These are phyloP conservation scores for Spatholobus suberectus DNA, from an alignment of 306 rosid species.

Conservation along the genomic window DNA sequence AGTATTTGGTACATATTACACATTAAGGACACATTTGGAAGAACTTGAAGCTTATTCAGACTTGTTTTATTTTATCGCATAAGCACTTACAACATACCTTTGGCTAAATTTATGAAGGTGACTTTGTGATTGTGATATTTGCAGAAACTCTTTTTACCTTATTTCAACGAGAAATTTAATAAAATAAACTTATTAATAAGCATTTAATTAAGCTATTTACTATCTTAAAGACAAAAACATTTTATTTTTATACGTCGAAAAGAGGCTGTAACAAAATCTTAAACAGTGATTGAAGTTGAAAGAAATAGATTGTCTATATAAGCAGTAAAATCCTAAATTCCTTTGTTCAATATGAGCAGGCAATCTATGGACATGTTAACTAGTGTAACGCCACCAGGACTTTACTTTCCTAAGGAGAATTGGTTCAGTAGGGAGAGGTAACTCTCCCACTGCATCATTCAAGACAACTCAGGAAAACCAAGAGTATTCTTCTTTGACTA, in stretches of 20 bases:
- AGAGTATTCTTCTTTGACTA: slow-evolving; percentile 35
- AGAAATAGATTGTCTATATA: neutral
- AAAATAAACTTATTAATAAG: neutral
- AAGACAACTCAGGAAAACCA: slow-evolving; percentile 19
- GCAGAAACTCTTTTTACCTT: neutral
- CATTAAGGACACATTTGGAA: neutral
- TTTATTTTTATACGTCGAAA: neutral
- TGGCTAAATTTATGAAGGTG: neutral
- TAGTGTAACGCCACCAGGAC: slow-evolving; percentile 54
- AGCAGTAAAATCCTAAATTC: neutral
- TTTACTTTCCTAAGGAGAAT: slow-evolving; percentile 37
- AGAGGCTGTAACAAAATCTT: neutral
- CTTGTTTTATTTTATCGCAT: neutral
- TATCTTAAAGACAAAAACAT: neutral
- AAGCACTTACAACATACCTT: neutral
- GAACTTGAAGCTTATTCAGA: neutral
- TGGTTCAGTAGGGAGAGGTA: slow-evolving; percentile 21
- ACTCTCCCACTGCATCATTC: slow-evolving; percentile 9
- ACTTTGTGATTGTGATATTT: neutral
- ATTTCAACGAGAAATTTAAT: neutral
- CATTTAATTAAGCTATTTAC: neutral
- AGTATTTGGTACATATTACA: neutral
- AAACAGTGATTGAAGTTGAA: neutral
- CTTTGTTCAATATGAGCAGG: slow-evolving; percentile 48
- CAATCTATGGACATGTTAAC: slow-evolving; percentile 72